These are phyloP conservation scores for Skeletonema menzelii DNA, from an alignment of 108 stramenopile species.

Conservation along the genomic window DNA sequence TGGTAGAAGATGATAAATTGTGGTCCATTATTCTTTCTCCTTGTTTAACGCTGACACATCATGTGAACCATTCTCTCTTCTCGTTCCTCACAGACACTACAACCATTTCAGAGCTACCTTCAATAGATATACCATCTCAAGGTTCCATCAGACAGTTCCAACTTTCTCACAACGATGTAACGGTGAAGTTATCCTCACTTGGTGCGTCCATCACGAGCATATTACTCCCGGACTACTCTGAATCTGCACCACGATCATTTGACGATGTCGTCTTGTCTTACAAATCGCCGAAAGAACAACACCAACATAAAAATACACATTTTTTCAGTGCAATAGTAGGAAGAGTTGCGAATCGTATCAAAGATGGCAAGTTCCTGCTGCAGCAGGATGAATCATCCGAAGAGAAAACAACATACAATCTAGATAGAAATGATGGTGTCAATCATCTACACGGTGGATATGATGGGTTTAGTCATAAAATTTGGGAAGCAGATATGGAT, in stretches of 20 bases:
- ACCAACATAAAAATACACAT: slow-evolving; percentile 49
- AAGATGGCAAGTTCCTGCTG: slow-evolving; percentile 60
- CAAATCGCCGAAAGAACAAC: slow-evolving; percentile 41
- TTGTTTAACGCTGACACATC: background rate
- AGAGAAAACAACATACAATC: slow-evolving; percentile 34
- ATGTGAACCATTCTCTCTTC: background rate
- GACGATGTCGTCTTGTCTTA: slow-evolving; percentile 75
- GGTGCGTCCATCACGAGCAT: slow-evolving; percentile 58
- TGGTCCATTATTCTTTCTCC: background rate
- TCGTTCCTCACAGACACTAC: background rate
- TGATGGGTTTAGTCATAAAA: slow-evolving; percentile 54
- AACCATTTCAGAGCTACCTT: background rate
- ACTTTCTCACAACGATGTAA: slow-evolving; percentile 31
- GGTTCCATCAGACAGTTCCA: slow-evolving; percentile 19
- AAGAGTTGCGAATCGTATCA: slow-evolving; percentile 86
- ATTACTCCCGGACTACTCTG: slow-evolving; percentile 33
- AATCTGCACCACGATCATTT: background rate
- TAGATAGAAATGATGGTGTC: slow-evolving; percentile 70
- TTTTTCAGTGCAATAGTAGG: slow-evolving; percentile 80
- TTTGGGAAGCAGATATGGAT: slow-evolving; percentile 64
- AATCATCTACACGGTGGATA: slow-evolving; percentile 89
- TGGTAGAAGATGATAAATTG: too few relatives aligned
- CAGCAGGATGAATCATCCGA: slow-evolving; percentile 15
- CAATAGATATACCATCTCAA: background rate
- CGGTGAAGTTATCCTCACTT: slow-evolving; percentile 53